A percentile compares a stretch with the other conserved stretches of the same genome.
phyloP scores from a whole-genome alignment of 148 eudicot species.

The Chenopodium berlandieri region DNA sequence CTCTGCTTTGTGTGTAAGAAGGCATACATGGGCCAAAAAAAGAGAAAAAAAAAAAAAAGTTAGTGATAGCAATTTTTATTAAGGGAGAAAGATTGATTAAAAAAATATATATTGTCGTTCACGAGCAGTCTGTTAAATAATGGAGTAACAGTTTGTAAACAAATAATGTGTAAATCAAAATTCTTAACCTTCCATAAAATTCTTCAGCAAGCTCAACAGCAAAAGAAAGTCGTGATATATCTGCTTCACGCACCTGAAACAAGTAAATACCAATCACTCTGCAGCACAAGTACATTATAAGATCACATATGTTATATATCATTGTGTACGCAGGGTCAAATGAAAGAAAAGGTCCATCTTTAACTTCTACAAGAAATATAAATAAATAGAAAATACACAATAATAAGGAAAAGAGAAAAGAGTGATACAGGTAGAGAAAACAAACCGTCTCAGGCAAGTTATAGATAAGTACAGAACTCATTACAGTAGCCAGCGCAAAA shows the following conservation, averaged over 20 bases:
- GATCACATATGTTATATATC: background rate
- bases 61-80: constrained; percentile 29
- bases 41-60: constrained; percentile 25
- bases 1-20: constrained; percentile 43
- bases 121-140: background rate
- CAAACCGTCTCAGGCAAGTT: constrained; percentile 98
- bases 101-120: background rate
- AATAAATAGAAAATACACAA: background rate
- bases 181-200: constrained; percentile 83
- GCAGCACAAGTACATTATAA: background rate
- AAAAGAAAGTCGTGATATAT: constrained; percentile 91
- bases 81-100: background rate
- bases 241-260: constrained; percentile 91
- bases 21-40: background rate
- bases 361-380: background rate
- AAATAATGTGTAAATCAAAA: background rate
- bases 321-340: background rate
- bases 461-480: constrained; percentile 93
- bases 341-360: background rate
- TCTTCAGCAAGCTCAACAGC: constrained; percentile 99
- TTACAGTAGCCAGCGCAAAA: constrained; percentile 87
- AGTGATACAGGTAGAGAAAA: constrained; percentile 38
- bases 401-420: constrained; percentile 21
- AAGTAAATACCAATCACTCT: background rate
- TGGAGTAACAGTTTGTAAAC: background rate